Evolutionary conservation across 768 basidiomycete species (phyloP), one percentile per base, ranked within the genome.

Genomic region (Pleurotus tuoliensis): DNA sequence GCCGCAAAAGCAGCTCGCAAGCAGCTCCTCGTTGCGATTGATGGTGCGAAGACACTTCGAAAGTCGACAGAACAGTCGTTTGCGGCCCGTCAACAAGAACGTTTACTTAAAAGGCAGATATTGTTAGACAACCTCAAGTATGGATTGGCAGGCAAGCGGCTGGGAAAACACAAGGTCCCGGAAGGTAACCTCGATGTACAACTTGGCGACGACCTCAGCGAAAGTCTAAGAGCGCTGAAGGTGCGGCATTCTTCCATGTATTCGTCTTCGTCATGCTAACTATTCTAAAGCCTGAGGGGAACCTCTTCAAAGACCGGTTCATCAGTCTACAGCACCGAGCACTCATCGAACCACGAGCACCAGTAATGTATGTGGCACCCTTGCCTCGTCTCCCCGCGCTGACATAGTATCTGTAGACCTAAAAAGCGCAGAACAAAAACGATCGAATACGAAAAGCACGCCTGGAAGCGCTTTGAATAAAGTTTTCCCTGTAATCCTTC

Each of bases 271-370:
- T 34, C 37, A 25, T 48, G 50, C 51, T 20, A 59, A 57, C 39
- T 39, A 48, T 27, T 54, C 18, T 50, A 30, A n/a, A 96, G 94
- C 91, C 92, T 15, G 94, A 97, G 75, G 94, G 94, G 22, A 97
- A 96, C 67, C 73, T 94, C 34, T 96, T 96, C 80, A 81, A 86
- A 20, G 94, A 97, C 67, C 83, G 92, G 1, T 94, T 93, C 74
- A 70, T 87, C 27, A 93, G 89, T 66, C 73, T 97, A 66, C 94
- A 96, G 64, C 90, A 94, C 59, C 80, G 93, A 25, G 92, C 90
- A 0, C 77, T 95, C 39, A 73, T 96, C 48, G 94, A 97, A 66
- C 94, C 94, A 15, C 84, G 93, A 15, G 81, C 82, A n/a, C 87
- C 80, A 22, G 84, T 93, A 39, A 56, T 87, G 92, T 94, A 68